Evolutionary conservation across 2,329 filamentous ascomycete species (phyloP).

Genomic region (Rutstroemia sp.): DNA sequence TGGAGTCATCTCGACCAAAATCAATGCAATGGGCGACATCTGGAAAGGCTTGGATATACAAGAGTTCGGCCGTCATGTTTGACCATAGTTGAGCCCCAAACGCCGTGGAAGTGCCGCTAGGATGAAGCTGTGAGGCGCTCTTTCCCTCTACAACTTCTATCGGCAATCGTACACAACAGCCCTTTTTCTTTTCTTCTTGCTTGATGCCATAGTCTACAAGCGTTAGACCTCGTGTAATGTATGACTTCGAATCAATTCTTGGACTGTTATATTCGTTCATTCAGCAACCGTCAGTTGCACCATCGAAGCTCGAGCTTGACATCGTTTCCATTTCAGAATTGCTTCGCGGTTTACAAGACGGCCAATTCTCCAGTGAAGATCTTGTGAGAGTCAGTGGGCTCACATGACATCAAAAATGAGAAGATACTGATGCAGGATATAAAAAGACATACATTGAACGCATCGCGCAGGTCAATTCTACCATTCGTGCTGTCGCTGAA

Average conservation of each 20-base stretch:
- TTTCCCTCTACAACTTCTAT: too few species aligned
- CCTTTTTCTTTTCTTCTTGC: too few species aligned
- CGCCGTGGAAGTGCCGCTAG: too few species aligned
- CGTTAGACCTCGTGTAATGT: background rate
- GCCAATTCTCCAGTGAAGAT: constrained; percentile 1
- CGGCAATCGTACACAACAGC: too few species aligned
- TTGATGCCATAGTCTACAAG: too few species aligned
- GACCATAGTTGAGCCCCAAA: too few species aligned
- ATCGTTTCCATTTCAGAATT: background rate
- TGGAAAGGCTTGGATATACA: too few species aligned
- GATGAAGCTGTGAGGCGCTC: too few species aligned
- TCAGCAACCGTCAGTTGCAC: background rate
- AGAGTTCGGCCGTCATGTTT: too few species aligned
- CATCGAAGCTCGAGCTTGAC: background rate
- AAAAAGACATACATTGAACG: constrained; percentile 5
- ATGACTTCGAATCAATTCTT: background rate
- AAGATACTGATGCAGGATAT: background rate
- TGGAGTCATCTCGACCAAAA: too few species aligned
- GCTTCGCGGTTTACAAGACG: background rate
- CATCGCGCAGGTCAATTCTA: constrained; percentile 6
- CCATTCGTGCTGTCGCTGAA: constrained; percentile 10
- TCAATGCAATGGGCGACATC: too few species aligned
- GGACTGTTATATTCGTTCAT: background rate
- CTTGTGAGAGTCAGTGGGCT: constrained; percentile 1
- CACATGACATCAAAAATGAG: background rate